Conservation (phyloP, 129 eudicot genomes). For the Artemisia argyi region DNA sequence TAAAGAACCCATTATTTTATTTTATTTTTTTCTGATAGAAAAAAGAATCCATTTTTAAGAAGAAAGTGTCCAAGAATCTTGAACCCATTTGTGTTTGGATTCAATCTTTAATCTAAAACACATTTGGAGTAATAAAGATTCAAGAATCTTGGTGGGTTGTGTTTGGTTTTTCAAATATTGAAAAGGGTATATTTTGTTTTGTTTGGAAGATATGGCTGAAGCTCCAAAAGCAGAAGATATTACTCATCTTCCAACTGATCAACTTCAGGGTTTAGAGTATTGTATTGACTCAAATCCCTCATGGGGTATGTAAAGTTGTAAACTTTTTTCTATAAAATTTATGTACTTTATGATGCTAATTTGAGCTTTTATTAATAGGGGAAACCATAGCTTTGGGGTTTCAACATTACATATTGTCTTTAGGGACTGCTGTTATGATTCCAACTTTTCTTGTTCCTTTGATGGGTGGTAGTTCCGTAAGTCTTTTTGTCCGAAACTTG, state of each 20-base stretch:
- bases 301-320: conserved; percentile 64
- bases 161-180: conserved; percentile 2
- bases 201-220: conserved; percentile 54
- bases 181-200: not conserved
- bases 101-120: conserved; percentile 8
- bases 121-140: not conserved
- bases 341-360: not conserved
- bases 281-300: conserved; percentile 99
- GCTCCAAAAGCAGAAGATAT: conserved; percentile 94
- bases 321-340: not conserved
- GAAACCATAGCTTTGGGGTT: conserved; percentile 91
- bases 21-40: no score
- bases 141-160: conserved; percentile 18
- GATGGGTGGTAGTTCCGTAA: conserved; percentile 96
- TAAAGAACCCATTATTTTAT: no score
- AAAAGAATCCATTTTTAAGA: not conserved
- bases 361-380: conserved; percentile 44
- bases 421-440: conserved; percentile 99
- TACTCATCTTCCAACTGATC: conserved; percentile 96
- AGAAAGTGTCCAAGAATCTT: not conserved
- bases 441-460: conserved; percentile 92
- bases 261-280: conserved; percentile 94
- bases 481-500: conserved; percentile 28
- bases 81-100: not conserved
- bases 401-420: conserved; percentile 91